A percentile compares a stretch with the other conserved stretches of the same genome.
Evolutionary conservation across 805 yeast genomes (phyloP).

Genomic region (Zygosaccharomyces gambellarensis): DNA sequence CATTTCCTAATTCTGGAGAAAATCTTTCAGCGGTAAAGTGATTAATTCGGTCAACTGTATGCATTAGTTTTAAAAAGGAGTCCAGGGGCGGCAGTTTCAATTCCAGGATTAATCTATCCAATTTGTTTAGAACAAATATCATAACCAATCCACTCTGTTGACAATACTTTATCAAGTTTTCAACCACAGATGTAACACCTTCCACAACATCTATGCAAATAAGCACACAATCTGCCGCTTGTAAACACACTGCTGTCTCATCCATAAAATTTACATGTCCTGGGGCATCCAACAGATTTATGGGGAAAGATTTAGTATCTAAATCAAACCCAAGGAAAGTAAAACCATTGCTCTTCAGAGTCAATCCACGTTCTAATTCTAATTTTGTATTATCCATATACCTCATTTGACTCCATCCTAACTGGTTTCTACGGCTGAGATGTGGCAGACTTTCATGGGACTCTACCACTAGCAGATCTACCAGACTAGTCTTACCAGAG

Average conservation of each 20-base stretch:
- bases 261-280: constrained; percentile 86
- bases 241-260: constrained; percentile 56
- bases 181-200: constrained; percentile 63
- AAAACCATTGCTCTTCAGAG: constrained; percentile 60
- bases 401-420: constrained; percentile 45
- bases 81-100: constrained; percentile 69
- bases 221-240: constrained; percentile 59
- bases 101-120: constrained; percentile 83
- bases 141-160: constrained; percentile 48
- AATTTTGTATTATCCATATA: constrained; percentile 69
- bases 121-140: constrained; percentile 64
- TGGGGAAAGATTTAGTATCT: constrained; percentile 48
- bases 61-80: constrained; percentile 61
- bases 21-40: constrained; percentile 39
- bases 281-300: constrained; percentile 79
- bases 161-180: constrained; percentile 49
- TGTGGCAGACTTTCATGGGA: constrained; percentile 49
- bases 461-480: constrained; percentile 62
- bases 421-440: constrained; percentile 28
- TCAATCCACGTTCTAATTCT: constrained; percentile 66
- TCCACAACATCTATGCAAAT: constrained; percentile 82
- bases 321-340: constrained; percentile 54
- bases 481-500: constrained; percentile 78
- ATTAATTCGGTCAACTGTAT: constrained; percentile 62
- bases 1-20: constrained; percentile 63